Base-by-base conservation (phyloP, 176 grass and related monocot species). In the Oryza meridionalis region DNA sequence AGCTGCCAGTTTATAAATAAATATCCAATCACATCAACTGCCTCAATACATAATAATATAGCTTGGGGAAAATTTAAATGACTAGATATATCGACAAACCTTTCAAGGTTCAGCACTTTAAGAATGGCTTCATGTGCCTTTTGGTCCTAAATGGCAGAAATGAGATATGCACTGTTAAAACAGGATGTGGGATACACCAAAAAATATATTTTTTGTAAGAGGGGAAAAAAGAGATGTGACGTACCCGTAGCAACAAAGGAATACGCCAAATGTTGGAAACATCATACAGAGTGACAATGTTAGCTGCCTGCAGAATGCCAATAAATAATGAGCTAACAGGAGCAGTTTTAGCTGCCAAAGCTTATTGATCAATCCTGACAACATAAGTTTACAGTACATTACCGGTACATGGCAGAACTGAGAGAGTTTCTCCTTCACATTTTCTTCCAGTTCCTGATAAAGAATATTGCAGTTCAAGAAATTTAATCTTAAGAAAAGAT, bases 341-440 rank as follows among this genome's bases (percentile, higher is more conserved):
- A 53, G 32, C 2, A 62, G 70, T 53, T 42, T 53, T 42, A 83
- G 16, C 15, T 27, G 26, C 4, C 35, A 38, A 74, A 80, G 31
- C 26, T 65, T 65, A 81, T 51, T 13, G 79, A 74, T 21, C 21
- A 21, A 47, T 16, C 4, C 38, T 31, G 10, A 75, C 33, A 85
- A 55, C 24, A 45, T 40, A 38, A 50, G 11, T 40, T 45, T 75
- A 70, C 15, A 76, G 50, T 80, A 53, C 53, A n/a, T 79, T 95
- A 95, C 93, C 67, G 85, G 90, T 69, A 95, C 93, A 86, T 95
- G 93, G 79, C 93, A 95, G 61, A 95, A 95, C 77, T 88, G 93
- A 35, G 93, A 95, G 24, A 95, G 90, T 78, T 95, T 95, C 69
- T 92, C 90, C 84, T 95, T 95, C 35, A 95, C 93, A 68, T 81